Base-by-base conservation (phyloP, 331 rosid species). In the Quercus lobata region DNA sequence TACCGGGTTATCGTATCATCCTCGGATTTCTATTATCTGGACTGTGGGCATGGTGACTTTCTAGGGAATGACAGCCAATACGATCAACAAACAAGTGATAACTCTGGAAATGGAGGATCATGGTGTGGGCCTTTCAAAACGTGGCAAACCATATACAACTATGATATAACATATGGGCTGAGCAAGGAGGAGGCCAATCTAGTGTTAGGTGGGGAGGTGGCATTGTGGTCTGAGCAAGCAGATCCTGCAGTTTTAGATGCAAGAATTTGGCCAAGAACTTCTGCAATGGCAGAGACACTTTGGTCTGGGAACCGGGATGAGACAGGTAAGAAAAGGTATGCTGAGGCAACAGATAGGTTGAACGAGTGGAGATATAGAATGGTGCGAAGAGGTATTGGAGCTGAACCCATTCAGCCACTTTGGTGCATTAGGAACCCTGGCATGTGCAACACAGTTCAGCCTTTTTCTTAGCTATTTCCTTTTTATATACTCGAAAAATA, bases 81-180 rank as follows among this genome's bases (percentile, higher is more conserved):
- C 74, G 91, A 91, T 52, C 57, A 78, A 7, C 97, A 92, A 81
- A 80, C 57, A 21, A 83, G 80, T 0, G 72, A 22, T 29, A 75
- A 55, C 8, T 1, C 11, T 18, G 75, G 52, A 72, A 34, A 90
- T 44, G 97, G 95, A 29, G 97, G 89, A 0, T 94, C 98, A 3
- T 94, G 97, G 98, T 94, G 95, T 79, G 94, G 89, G 27, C 97
- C 97, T 1, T 94, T 91, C 74, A 92, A 94, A 80, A 92, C 97
- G 3, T 94, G 98, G 98, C 95, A 92, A 72, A 85, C 87, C 27
- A 82, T 94, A 6, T 94, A 92, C 81, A 78, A 94, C 69, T 92
- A 94, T 71, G 97, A 94, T 57, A 91, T 94, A 44, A 76, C 93
- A 2, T 86, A 76, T 24, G 95, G 93, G n/a, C 19, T 94, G 86